phyloP scores from a whole-genome alignment of 345 rosid genomes.

The Erodium maritimum region DNA sequence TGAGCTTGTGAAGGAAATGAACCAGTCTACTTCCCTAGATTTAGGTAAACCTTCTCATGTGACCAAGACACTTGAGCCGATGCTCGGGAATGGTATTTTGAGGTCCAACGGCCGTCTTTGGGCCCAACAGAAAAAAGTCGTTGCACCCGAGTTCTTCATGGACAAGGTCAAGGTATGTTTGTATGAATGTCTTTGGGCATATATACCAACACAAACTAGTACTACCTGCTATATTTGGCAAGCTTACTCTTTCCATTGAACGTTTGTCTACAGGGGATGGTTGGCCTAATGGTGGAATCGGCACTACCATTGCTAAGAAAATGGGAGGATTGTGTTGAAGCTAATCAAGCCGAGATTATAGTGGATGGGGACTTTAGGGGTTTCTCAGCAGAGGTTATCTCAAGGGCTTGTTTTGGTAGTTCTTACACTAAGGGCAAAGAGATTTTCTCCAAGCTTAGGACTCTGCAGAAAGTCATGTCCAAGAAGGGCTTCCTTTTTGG shows the following conservation, averaged over 20 bases:
- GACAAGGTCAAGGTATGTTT: conserved; percentile 77
- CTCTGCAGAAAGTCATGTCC: conserved; percentile 39
- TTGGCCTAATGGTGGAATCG: conserved; percentile 47
- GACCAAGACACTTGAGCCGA: conserved; percentile 43
- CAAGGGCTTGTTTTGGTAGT: conserved; percentile 57
- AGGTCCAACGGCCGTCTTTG: conserved; percentile 58
- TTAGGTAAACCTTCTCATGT: conserved; percentile 65
- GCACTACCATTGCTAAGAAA: conserved; percentile 29
- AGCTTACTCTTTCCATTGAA: background rate
- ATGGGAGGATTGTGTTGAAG: conserved; percentile 37
- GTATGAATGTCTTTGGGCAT: no score
- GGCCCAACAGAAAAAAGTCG: conserved; percentile 57
- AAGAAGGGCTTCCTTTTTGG: conserved; percentile 22
- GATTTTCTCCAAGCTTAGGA: conserved; percentile 43
- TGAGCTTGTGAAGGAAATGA: conserved; percentile 64
- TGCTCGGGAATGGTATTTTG: conserved; percentile 62
- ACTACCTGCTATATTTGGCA: background rate
- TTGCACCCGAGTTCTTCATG: conserved; percentile 65
- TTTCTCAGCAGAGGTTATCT: conserved; percentile 48
- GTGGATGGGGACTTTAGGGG: conserved; percentile 38
- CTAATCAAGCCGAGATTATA: conserved; percentile 24
- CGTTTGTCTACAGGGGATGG: conserved; percentile 39
- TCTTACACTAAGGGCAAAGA: conserved; percentile 40
- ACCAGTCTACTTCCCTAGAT: conserved; percentile 37
- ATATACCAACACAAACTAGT: background rate